Percentiles rank a stretch among this genome's conserved stretches.
These are phyloP conservation scores for Globisporangium canariense DNA, from an alignment of 352 stramenopile species.

Conservation along the genomic window DNA sequence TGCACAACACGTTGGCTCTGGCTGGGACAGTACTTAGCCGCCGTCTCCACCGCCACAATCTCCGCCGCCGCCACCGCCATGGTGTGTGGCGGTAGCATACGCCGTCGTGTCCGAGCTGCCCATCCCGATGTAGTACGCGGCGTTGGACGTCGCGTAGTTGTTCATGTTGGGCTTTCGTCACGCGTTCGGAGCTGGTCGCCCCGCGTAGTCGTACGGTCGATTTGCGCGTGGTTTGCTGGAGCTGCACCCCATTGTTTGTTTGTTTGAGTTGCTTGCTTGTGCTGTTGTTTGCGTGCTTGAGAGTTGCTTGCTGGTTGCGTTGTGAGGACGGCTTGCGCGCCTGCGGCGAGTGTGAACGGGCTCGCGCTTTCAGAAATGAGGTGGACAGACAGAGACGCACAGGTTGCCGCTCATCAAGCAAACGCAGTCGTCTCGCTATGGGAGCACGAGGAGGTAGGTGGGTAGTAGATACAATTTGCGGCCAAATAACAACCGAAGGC, in stretches of 20 bases:
- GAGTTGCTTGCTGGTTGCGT: background rate
- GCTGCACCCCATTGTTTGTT: background rate
- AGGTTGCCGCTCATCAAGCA: background rate
- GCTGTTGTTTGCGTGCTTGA: too few species aligned
- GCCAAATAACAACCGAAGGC: too few species aligned
- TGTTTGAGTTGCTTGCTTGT: too few species aligned
- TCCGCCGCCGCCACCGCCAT: background rate
- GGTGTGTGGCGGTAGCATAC: background rate
- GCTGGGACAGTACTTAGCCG: too few species aligned
- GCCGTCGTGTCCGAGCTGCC: background rate
- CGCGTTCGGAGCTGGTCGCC: background rate
- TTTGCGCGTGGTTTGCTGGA: background rate
- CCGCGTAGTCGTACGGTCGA: background rate
- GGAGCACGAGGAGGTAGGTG: too few species aligned
- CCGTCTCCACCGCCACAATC: background rate
- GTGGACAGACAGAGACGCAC: background rate
- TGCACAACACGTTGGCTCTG: too few species aligned
- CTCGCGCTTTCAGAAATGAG: background rate
- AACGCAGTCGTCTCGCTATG: too few species aligned
- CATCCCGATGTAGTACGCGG: background rate
- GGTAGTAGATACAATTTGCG: too few species aligned
- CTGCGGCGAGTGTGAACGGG: background rate
- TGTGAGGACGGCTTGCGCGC: background rate
- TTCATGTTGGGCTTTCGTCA: background rate
- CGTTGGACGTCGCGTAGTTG: background rate